Conservation (phyloP, 139 green algal genomes). For the Closterium sp. region DNA sequence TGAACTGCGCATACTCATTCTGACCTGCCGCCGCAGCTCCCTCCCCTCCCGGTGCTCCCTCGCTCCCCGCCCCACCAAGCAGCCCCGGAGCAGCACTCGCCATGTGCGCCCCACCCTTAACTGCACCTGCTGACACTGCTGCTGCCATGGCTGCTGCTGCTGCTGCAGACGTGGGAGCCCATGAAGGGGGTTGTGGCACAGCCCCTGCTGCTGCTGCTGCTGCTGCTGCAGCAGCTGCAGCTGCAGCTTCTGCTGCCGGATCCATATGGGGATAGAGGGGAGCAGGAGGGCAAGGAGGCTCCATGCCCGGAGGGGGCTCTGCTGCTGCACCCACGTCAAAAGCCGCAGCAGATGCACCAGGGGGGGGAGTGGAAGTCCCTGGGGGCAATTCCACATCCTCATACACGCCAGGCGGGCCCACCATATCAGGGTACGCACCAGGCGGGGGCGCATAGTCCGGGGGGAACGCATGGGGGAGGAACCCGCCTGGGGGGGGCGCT, state of each 20-base stretch:
- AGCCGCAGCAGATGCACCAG: not conserved
- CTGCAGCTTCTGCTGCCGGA: not conserved
- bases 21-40: slow-evolving; percentile 12
- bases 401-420: not conserved
- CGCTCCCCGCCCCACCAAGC: not conserved
- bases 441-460: not conserved
- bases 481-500: not conserved
- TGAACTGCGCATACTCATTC: slow-evolving; percentile 52
- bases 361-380: not conserved
- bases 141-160: slow-evolving; percentile 18
- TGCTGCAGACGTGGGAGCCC: slow-evolving; percentile 21
- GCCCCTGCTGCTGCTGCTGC: not conserved
- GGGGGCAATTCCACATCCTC: not conserved
- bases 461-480: not conserved
- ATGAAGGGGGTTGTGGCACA: not conserved
- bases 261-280: not conserved
- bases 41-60: not conserved
- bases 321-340: not conserved
- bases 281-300: not conserved
- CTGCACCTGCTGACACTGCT: not conserved
- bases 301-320: not conserved
- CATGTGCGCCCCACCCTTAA: not conserved
- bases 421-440: not conserved
- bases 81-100: not conserved
- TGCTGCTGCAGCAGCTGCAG: not conserved